phyloP scores from a whole-genome alignment of 2,329 filamentous ascomycete species.

The Periglandula ipomoeae region DNA sequence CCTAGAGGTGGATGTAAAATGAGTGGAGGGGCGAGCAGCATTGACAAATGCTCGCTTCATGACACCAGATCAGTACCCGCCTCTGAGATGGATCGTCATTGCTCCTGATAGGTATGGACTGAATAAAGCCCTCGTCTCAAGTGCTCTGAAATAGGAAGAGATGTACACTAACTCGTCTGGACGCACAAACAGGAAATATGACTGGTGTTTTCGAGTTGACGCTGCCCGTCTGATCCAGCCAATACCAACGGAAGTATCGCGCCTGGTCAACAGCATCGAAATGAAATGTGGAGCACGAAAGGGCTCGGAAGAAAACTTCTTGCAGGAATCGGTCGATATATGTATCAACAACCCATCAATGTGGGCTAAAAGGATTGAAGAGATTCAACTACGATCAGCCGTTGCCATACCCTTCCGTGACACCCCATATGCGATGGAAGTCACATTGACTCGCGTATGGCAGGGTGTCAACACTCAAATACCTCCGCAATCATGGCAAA shows the following conservation, averaged over 20 bases:
- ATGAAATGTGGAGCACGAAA: constrained; percentile 6
- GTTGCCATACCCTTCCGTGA: constrained; percentile 19
- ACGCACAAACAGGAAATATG: constrained; percentile 16
- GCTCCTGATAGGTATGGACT: constrained; percentile 25
- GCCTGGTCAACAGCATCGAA: constrained; percentile 15
- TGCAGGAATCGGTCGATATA: background rate
- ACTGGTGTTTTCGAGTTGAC: constrained; percentile 26
- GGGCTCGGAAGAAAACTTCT: background rate
- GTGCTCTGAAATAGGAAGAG: background rate
- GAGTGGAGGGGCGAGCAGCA: constrained; percentile 8
- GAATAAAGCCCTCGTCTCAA: background rate
- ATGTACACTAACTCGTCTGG: background rate
- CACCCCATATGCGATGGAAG: constrained; percentile 24
- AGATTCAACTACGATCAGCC: constrained; percentile 19
- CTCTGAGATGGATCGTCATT: constrained; percentile 23
- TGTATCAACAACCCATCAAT: background rate
- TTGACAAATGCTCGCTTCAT: constrained; percentile 16
- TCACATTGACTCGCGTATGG: constrained; percentile 22
- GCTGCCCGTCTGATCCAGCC: constrained; percentile 13
- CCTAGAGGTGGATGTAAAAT: constrained; percentile 14
- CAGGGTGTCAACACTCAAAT: constrained; percentile 11
- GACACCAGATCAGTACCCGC: constrained; percentile 14
- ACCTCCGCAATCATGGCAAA: constrained; percentile 18
- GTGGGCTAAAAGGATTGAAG: constrained; percentile 2
- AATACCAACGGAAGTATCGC: constrained; percentile 11